Conservation (phyloP, 2,329 filamentous ascomycete genomes). For the Venturia pyrina region DNA sequence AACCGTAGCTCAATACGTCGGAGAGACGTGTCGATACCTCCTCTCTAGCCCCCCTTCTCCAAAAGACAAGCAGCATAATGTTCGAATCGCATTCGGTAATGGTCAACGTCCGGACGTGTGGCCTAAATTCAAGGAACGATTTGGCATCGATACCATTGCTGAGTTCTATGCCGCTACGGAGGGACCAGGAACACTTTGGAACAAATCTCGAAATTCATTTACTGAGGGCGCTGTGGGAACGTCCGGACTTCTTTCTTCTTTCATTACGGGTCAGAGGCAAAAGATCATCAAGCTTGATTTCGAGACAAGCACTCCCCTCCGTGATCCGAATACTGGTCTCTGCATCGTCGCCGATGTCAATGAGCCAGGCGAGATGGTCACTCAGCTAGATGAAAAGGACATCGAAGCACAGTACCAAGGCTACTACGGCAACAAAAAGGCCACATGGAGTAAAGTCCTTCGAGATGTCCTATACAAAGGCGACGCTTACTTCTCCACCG, state of each 20-base stretch:
- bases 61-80: constrained; percentile 61
- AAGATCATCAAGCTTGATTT: constrained; percentile 62
- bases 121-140: constrained; percentile 73
- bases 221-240: constrained; percentile 69
- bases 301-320: constrained; percentile 56
- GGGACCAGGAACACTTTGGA: constrained; percentile 59
- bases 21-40: constrained; percentile 77
- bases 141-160: constrained; percentile 24
- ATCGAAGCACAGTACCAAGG: constrained; percentile 63
- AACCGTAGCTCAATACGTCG: constrained; percentile 77
- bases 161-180: constrained; percentile 32
- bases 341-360: constrained; percentile 48
- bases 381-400: constrained; percentile 55
- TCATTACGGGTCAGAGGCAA: constrained; percentile 41
- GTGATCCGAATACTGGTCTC: constrained; percentile 59
- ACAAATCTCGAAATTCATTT: constrained; percentile 63
- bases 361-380: constrained; percentile 62
- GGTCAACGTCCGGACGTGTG: constrained; percentile 79
- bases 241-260: constrained; percentile 50
- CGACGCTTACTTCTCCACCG: constrained; percentile 74
- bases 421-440: constrained; percentile 65
- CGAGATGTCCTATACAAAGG: constrained; percentile 63
- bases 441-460: constrained; percentile 64
- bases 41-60: constrained; percentile 54
- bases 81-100: constrained; percentile 74